Evolutionary conservation across 345 rosid genomes (phyloP).

Genomic region (Anastatica hierochuntica): DNA sequence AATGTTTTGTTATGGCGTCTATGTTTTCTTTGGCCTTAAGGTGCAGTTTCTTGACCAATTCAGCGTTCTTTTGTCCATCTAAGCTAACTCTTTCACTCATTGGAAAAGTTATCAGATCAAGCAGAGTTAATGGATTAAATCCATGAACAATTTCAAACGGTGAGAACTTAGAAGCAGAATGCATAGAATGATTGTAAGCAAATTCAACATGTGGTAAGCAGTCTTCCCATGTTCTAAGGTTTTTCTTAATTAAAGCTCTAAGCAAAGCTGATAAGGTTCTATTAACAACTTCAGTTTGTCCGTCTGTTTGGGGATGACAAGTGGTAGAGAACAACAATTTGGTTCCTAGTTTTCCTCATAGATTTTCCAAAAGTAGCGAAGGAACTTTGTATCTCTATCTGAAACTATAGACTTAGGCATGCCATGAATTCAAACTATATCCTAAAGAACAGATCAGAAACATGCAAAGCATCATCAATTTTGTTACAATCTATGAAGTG

Average conservation of each 20-base stretch:
- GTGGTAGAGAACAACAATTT: background rate
- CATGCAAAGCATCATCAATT: background rate
- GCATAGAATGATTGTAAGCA: background rate
- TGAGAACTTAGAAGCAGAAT: background rate
- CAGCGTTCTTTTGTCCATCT: background rate
- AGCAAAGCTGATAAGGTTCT: background rate
- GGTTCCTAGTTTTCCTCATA: background rate
- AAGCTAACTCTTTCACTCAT: background rate
- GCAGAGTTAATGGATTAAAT: background rate
- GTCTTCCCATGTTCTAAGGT: background rate
- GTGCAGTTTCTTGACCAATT: background rate
- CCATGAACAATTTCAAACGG: background rate
- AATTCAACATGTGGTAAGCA: background rate
- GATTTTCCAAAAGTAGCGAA: background rate
- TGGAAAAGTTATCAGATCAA: background rate
- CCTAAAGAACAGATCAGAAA: background rate
- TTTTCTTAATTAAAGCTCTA: background rate
- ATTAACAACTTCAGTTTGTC: background rate
- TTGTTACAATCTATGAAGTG: background rate
- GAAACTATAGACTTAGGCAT: background rate
- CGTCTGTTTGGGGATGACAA: background rate
- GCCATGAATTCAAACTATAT: background rate
- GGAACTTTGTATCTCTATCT: background rate
- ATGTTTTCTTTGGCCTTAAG: background rate
- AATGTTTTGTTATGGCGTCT: background rate